These are phyloP conservation scores for Diaporthe sp. DNA, from an alignment of 2,329 filamentous ascomycete genomes.

Conservation along the genomic window DNA sequence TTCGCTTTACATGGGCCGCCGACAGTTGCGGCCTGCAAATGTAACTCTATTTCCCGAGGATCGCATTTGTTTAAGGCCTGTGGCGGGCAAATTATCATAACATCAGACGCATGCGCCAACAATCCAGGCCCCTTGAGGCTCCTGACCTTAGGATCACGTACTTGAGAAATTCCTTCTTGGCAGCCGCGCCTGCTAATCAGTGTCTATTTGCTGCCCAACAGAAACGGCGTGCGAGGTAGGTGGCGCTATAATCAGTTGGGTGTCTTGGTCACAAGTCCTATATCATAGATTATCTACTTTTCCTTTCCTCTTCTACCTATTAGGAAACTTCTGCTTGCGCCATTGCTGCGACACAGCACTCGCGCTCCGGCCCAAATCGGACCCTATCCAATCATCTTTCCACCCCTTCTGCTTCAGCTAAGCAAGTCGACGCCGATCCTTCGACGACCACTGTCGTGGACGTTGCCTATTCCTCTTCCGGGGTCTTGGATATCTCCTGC, in stretches of 20 bases:
- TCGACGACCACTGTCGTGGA: neutral
- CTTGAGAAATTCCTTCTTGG: too few species aligned
- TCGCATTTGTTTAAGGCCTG: too few species aligned
- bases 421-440: neutral
- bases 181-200: too few species aligned
- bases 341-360: neutral
- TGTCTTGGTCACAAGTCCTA: neutral
- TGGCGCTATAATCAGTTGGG: neutral
- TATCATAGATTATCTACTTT: neutral
- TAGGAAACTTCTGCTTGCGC: neutral
- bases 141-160: too few species aligned
- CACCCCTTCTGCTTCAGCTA: neutral
- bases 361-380: neutral
- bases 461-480: neutral
- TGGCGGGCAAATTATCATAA: too few species aligned
- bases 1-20: too few species aligned
- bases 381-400: neutral
- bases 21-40: too few species aligned
- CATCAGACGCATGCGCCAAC: too few species aligned
- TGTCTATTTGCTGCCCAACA: too few species aligned
- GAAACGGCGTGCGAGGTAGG: too few species aligned
- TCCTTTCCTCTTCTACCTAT: neutral
- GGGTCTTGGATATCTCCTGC: neutral
- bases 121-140: too few species aligned
- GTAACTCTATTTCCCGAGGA: too few species aligned